Evolutionary conservation across 2,329 filamentous ascomycete species (phyloP).

Genomic region (Trichoderma sp.): DNA sequence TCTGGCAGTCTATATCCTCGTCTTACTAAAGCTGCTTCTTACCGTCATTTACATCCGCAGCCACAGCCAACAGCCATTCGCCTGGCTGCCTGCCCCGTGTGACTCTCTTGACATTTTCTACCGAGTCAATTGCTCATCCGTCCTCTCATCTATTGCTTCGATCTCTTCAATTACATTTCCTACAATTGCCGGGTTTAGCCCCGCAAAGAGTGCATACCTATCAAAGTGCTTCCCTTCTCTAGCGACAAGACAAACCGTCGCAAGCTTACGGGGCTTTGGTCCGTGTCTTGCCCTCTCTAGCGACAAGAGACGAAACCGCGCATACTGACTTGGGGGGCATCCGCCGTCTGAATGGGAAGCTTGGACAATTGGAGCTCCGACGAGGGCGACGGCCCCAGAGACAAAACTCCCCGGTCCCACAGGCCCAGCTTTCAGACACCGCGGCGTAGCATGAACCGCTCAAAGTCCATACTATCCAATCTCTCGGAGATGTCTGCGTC

Average conservation of each 20-base stretch:
- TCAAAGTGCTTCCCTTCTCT: background rate
- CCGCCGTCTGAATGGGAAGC: slow-evolving; percentile 6
- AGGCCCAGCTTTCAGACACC: slow-evolving; percentile 49
- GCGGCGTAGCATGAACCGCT: slow-evolving; percentile 44
- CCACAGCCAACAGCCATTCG: background rate
- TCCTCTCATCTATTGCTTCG: background rate
- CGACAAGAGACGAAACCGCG: background rate
- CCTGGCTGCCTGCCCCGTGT: background rate
- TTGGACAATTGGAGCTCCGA: slow-evolving; percentile 6
- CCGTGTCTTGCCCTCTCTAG: background rate
- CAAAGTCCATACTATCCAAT: slow-evolving; percentile 51
- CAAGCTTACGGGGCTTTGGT: background rate
- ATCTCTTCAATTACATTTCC: background rate
- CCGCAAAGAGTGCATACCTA: background rate
- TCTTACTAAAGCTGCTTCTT: background rate
- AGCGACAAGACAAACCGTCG: background rate
- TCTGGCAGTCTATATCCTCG: background rate
- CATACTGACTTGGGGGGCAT: background rate
- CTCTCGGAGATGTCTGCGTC: slow-evolving; percentile 35
- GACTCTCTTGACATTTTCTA: background rate
- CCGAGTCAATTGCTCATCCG: background rate
- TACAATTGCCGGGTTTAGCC: background rate
- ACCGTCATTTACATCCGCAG: background rate
- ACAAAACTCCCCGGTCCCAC: slow-evolving; percentile 52
- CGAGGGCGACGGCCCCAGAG: slow-evolving; percentile 40